A percentile compares a stretch with the other conserved stretches of the same genome.
phyloP scores from a whole-genome alignment of 164 flowering plant species.

The Houttuynia cordata region DNA sequence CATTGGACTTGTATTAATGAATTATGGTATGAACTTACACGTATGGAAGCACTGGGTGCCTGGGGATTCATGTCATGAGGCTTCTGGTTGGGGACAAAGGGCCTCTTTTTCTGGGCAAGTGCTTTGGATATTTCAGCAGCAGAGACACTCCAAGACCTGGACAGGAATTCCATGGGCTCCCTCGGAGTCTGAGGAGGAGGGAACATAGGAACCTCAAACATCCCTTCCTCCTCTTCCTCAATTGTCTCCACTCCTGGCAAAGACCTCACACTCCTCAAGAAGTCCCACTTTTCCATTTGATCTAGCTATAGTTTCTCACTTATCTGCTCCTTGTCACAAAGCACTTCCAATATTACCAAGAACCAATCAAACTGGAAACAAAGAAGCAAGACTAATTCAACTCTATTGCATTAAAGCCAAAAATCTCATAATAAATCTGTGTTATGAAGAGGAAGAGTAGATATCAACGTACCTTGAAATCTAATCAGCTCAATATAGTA shows the following conservation, averaged over 20 bases:
- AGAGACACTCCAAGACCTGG: constrained; percentile 91
- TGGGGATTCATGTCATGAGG: constrained; percentile 13
- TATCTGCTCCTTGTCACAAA: not conserved
- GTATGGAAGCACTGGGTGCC: constrained; percentile 1
- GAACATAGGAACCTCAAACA: constrained; percentile 15
- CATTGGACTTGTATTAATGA: no score
- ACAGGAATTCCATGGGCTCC: constrained; percentile 88
- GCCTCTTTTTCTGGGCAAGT: constrained; percentile 45
- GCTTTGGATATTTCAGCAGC: constrained; percentile 76
- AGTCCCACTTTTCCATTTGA: not conserved
- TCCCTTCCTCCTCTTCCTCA: constrained; percentile 28
- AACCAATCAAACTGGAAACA: not conserved
- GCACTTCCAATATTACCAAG: not conserved
- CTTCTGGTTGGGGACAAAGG: constrained; percentile 14
- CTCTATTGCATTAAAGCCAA: not conserved
- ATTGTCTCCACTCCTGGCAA: constrained; percentile 16
- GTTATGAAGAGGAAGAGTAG: no score
- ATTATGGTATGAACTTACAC: constrained; percentile 23
- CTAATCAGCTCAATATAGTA: no score
- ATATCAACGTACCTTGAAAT: not conserved
- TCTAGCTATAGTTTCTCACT: not conserved
- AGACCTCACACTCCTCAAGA: constrained; percentile 16
- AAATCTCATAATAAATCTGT: no score
- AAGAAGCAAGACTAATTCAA: not conserved
- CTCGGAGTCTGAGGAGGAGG: constrained; percentile 82